Conservation (phyloP, 768 basidiomycete genomes). For the Cystobasidium onofrii region DNA sequence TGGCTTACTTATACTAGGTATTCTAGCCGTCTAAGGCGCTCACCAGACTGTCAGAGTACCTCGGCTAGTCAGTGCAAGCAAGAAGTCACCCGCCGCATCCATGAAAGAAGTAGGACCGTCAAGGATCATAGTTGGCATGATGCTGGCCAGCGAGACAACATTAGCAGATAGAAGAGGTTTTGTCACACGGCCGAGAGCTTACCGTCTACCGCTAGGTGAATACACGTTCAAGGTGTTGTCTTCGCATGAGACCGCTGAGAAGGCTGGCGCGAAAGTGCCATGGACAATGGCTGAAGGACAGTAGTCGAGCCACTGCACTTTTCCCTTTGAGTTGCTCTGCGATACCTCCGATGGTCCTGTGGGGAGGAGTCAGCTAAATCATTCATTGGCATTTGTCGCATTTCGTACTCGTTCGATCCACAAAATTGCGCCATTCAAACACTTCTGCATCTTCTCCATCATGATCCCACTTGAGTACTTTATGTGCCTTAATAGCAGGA, state of each 20-base stretch:
- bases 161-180: background rate
- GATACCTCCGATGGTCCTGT: slow-evolving; percentile 60
- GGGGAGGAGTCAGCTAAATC: background rate
- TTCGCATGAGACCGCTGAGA: slow-evolving; percentile 67
- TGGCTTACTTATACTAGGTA: background rate
- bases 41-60: slow-evolving; percentile 73
- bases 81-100: slow-evolving; percentile 56
- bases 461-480: slow-evolving; percentile 52
- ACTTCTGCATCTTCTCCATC: slow-evolving; percentile 58
- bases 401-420: slow-evolving; percentile 54
- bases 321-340: slow-evolving; percentile 52
- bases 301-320: slow-evolving; percentile 73
- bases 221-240: slow-evolving; percentile 79
- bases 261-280: slow-evolving; percentile 57
- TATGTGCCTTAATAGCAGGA: slow-evolving; percentile 57
- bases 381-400: slow-evolving; percentile 22
- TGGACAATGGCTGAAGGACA: slow-evolving; percentile 63
- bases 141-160: slow-evolving; percentile 48
- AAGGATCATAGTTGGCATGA: slow-evolving; percentile 67
- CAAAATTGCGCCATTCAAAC: slow-evolving; percentile 71
- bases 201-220: slow-evolving; percentile 76
- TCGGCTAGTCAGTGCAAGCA: slow-evolving; percentile 64
- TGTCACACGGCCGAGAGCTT: slow-evolving; percentile 37
- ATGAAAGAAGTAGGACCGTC: slow-evolving; percentile 64
- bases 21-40: background rate